Conservation (phyloP, 192 early-diverging fungal species). For the Coemansia sp. region DNA sequence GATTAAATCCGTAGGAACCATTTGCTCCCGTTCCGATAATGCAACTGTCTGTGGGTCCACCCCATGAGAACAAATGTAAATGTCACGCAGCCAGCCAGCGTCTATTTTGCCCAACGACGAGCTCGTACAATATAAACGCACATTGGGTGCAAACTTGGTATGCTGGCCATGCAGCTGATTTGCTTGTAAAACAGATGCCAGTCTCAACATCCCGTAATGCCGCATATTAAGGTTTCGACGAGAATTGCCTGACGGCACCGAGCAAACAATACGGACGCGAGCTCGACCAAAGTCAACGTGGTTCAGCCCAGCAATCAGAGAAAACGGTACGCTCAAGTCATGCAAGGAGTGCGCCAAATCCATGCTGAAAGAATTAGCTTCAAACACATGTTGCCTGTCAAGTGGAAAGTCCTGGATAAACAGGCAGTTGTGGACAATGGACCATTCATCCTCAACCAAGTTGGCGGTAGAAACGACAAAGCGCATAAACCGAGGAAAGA, state of each 20-base stretch:
- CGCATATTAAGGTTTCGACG: slow-evolving; percentile 13
- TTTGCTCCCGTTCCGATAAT: slow-evolving; percentile 2
- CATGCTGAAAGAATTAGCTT: slow-evolving; percentile 25
- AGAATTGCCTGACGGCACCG: slow-evolving; percentile 20
- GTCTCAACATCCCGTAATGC: slow-evolving; percentile 23
- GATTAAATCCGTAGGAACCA: slow-evolving; percentile 13
- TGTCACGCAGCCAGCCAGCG: slow-evolving; percentile 26
- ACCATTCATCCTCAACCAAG: slow-evolving; percentile 26
- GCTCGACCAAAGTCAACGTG: slow-evolving; percentile 27
- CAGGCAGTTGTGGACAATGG: slow-evolving; percentile 29
- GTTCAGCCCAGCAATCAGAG: slow-evolving; percentile 20
- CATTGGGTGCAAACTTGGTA: slow-evolving; percentile 8
- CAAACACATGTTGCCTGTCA: background rate
- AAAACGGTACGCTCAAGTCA: slow-evolving; percentile 20
- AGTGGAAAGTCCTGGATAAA: slow-evolving; percentile 32
- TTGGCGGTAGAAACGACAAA: slow-evolving; percentile 25
- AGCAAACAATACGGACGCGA: slow-evolving; percentile 12
- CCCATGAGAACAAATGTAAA: slow-evolving; percentile 32
- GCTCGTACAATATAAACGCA: slow-evolving; percentile 19
- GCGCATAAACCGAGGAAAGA: slow-evolving; percentile 12
- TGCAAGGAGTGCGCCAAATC: slow-evolving; percentile 26
- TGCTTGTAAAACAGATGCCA: slow-evolving; percentile 4
- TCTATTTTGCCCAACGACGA: slow-evolving; percentile 30
- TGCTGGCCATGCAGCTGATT: too few relatives aligned
- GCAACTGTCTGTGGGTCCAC: background rate